Evolutionary conservation across 2,329 filamentous ascomycete genomes (phyloP), one percentile per base, ranked within the genome.

Genomic region (Cladosporium sp.): DNA sequence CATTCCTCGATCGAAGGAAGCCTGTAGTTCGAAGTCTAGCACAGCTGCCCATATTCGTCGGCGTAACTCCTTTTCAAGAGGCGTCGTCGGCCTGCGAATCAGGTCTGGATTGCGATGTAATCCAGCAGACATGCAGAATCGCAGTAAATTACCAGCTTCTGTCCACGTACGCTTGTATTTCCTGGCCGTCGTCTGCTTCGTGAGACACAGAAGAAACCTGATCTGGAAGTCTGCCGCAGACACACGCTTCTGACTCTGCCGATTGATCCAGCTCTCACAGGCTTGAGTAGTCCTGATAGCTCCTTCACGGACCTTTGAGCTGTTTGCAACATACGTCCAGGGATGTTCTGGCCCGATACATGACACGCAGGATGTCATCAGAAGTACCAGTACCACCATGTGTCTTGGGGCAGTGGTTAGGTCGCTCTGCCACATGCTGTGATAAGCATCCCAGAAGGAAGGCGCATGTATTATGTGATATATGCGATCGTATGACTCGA

Each of bases 21-120:
- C 75, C 62, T 84, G 81, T 2, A 83, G 66, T 56, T 85, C 82
- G 24, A 84, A 68, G 62, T 85, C 81, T 9, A 80, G 69, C 9
- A 83, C 80, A 1, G 82, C 83, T 1, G 74, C 75, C 83, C 83
- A 85, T 2, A 85, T 69, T 42, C 82, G 75, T 53, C 80, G 75
- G 52, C 82, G 77, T 76, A 82, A 78, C 58, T 81, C 78, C 54
- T 78, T 76, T 39, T 81, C 77, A 28, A 79, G 78, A 2, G 72
- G 66, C 3, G 70, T 71, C 9, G 75, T 71, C 24, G 65, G 63
- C 57, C 72, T 65, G 58, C 71, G 61, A 61, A 73, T 58, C 63
- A 73, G 61, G 4, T 68, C 70, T 0, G 78, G 75, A 48, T 80
- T 74, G 17, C 79, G 74, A 63, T 84, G 81, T 47, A 83, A 74